Percentiles rank a stretch among this genome's conserved stretches.
These are phyloP conservation scores for Limtongia smithiae DNA, from an alignment of 805 yeast genomes.

Conservation along the genomic window DNA sequence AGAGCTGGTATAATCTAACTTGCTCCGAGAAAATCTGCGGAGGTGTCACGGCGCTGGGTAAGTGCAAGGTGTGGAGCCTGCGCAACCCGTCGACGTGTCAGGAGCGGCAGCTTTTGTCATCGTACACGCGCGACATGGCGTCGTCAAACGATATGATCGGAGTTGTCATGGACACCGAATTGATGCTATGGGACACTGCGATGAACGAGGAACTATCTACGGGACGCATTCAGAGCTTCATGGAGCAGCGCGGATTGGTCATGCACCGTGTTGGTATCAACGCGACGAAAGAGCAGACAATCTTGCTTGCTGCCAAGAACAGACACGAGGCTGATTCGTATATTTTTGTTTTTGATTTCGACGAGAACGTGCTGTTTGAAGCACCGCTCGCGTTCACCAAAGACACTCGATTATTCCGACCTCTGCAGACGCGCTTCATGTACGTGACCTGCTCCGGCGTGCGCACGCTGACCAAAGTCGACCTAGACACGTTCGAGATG, in stretches of 20 bases:
- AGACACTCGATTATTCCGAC: constrained; percentile 20
- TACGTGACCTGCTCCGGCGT: constrained; percentile 28
- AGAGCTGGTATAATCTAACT: constrained; percentile 28
- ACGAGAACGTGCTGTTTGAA: constrained; percentile 18
- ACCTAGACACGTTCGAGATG: constrained; percentile 9
- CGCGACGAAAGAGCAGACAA: constrained; percentile 17
- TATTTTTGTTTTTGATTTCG: constrained; percentile 19
- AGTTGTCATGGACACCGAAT: constrained; percentile 23
- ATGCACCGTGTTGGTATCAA: constrained; percentile 15
- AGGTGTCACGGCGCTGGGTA: constrained; percentile 27
- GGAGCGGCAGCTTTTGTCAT: constrained; percentile 25
- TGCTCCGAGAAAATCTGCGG: constrained; percentile 27
- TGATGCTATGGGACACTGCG: constrained; percentile 28
- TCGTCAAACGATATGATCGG: constrained; percentile 20
- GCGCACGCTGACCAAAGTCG: constrained; percentile 21
- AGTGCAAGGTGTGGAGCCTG: constrained; percentile 25
- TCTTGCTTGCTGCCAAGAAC: constrained; percentile 13
- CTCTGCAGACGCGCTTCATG: constrained; percentile 16
- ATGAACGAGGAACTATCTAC: constrained; percentile 21
- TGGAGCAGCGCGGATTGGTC: constrained; percentile 1
- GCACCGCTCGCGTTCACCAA: constrained; percentile 10
- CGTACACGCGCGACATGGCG: constrained; percentile 26
- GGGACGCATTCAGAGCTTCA: background rate
- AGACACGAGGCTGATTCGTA: constrained; percentile 15
- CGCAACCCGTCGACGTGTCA: constrained; percentile 24